Base-by-base conservation (phyloP, 2,329 filamentous ascomycete species). In the Xenoacremonium recifei region DNA sequence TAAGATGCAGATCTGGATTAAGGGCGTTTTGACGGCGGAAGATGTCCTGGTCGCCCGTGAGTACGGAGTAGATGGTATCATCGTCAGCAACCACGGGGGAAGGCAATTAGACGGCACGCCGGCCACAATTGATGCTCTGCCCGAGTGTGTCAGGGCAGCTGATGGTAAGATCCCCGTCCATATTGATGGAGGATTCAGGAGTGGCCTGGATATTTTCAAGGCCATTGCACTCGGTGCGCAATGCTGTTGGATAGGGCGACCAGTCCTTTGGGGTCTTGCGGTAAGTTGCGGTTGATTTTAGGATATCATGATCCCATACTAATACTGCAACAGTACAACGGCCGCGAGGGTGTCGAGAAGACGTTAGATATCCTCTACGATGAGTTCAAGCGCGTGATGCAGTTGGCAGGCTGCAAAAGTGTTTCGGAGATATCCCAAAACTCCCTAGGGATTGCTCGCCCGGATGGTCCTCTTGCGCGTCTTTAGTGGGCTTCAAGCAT, bases 1-100 rank as follows among this genome's bases (percentile, higher is more conserved):
- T 0, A 67, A 65, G 34, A 67, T 79, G 63, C 63, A 75, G 44
- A 75, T 74, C 39, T 75, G 69, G 72, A 62, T 69, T 31, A 73
- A 73, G 47, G 71, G 71, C 1, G 57, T 72, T 15, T 51, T 71
- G 21, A 65, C 65, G 9, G 63, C 67, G 1, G 67, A 70, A 19
- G 70, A 73, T 29, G 67, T 66, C 0, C 49, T 61, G 9, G 39
- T 65, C 3, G 70, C 70, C 0, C 54, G 65, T 13, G 39, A 62
- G 25, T 47, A 65, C 21, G 65, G 64, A 1, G 66, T 64, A 2
- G 63, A 69, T 15, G 70, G 69, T 1, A 57, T 73, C 9, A 50
- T 73, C 7, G 62, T 73, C 16, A 67, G 67, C 3, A 75, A 75
- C 37, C 71, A 74, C 42, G 72, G 71, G 4, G 71, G 71, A 1